Evolutionary conservation across 148 eudicot species (phyloP), one percentile per base, ranked within the genome.

Genomic region (Arctostaphylos glauca): DNA sequence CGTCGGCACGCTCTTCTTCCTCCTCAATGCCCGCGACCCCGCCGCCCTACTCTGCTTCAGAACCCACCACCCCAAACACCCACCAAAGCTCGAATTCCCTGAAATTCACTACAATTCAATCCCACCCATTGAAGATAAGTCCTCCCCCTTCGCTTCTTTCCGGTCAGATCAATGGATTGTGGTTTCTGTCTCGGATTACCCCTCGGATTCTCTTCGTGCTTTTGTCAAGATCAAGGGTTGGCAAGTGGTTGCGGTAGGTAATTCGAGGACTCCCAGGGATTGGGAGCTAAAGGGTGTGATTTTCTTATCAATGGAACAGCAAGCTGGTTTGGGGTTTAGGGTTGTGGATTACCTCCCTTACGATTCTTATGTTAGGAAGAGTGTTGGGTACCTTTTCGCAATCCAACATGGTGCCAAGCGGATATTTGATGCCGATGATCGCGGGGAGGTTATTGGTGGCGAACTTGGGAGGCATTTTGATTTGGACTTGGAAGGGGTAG

Each of bases 301-400:
- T 50, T 87, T 70, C 80, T 54, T 87, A 70, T 87, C 89, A 18
- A 44, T 87, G 48, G 87, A 87, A n/a, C 81, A 82, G 66, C 89
- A 87, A 80, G 76, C 87, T 19, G 75, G 47, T 19, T 75, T 87
- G 25, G 89, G 89, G 49, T 87, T 87, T 66, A 83, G 87, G 55
- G 78, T 84, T 73, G 77, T 84, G 41, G 80, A 87, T 55, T 82
- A 78, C 75, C 76, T 87, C 52, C 89, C 89, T 44, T 87, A 75
- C 70, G 83, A 84, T 67, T 84, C 87, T 10, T 87, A 87, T 59
- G 81, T 87, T 84, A 87, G 89, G 89, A 87, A 87, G 83, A 87
- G 82, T 79, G 74, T 87, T 56, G 89, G 87, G 25, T 87, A 87
- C 58, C 81, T 84, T 54, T 87, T 87, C n/a, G 89, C 87, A 4